phyloP scores from a whole-genome alignment of 495 filamentous ascomycete genomes.

The Geopyxis carbonaria region DNA sequence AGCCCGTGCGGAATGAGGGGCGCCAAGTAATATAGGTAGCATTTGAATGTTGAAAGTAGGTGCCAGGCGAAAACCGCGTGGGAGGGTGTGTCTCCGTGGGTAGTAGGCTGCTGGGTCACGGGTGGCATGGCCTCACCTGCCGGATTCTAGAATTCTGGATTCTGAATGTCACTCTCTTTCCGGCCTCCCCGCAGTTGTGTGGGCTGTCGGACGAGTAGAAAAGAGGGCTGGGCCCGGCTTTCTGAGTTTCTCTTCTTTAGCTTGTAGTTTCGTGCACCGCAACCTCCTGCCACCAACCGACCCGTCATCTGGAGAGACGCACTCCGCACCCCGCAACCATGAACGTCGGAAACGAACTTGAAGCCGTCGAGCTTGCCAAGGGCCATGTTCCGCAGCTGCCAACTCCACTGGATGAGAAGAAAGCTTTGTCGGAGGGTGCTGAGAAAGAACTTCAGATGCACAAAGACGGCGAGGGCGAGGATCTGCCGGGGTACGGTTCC shows the following conservation, averaged over 20 bases:
- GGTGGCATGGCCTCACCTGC: too few species aligned
- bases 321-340: conserved; percentile 1
- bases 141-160: neutral
- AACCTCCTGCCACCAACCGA: neutral
- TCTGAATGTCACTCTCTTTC: neutral
- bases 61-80: too few species aligned
- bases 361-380: conserved; percentile 5
- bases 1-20: too few species aligned
- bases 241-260: neutral
- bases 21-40: too few species aligned
- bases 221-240: too few species aligned
- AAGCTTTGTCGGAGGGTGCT: neutral
- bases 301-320: neutral
- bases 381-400: neutral
- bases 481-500: neutral
- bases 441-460: neutral
- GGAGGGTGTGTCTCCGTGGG: too few species aligned
- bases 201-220: too few species aligned
- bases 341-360: conserved; percentile 1
- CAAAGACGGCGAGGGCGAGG: neutral
- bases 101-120: too few species aligned
- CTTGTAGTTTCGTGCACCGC: conserved; percentile 1
- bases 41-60: too few species aligned
- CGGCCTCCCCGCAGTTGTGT: neutral
- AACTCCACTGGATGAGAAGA: neutral